Evolutionary conservation across 2,329 filamentous ascomycete species (phyloP).

Genomic region (Trichophyton rubrum): DNA sequence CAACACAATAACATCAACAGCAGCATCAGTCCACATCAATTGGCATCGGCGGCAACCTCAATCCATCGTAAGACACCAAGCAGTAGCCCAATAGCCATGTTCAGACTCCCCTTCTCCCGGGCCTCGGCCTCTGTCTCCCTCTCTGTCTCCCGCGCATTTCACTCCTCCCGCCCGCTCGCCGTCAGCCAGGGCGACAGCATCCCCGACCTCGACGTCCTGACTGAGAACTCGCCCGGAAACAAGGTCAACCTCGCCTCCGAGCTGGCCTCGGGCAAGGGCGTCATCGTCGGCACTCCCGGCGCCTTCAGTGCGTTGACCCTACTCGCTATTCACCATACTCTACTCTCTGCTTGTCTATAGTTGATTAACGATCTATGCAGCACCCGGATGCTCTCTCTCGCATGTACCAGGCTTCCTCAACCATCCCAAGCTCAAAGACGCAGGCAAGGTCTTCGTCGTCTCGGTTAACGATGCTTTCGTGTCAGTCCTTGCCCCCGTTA

Average conservation of each 20-base stretch:
- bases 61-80: too few species aligned
- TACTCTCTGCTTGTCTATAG: background rate
- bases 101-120: too few species aligned
- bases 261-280: constrained; percentile 55
- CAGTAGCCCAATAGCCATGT: too few species aligned
- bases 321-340: background rate
- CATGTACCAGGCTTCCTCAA: constrained; percentile 83
- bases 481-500: constrained; percentile 41
- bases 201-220: constrained; percentile 63
- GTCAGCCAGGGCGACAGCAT: constrained; percentile 71
- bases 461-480: constrained; percentile 92
- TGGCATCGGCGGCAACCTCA: too few species aligned
- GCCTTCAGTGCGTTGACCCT: constrained; percentile 48
- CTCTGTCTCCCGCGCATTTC: constrained; percentile 17
- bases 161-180: constrained; percentile 28
- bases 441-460: constrained; percentile 77
- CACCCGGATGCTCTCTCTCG: constrained; percentile 50
- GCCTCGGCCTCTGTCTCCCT: background rate
- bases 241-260: constrained; percentile 78
- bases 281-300: constrained; percentile 76
- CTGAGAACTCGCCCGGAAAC: constrained; percentile 78
- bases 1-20: too few species aligned
- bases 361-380: constrained; percentile 20
- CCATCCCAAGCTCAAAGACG: constrained; percentile 62
- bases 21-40: too few species aligned